Evolutionary conservation across 2,329 filamentous ascomycete genomes (phyloP).

Genomic region (Stemphylium vesicarium): DNA sequence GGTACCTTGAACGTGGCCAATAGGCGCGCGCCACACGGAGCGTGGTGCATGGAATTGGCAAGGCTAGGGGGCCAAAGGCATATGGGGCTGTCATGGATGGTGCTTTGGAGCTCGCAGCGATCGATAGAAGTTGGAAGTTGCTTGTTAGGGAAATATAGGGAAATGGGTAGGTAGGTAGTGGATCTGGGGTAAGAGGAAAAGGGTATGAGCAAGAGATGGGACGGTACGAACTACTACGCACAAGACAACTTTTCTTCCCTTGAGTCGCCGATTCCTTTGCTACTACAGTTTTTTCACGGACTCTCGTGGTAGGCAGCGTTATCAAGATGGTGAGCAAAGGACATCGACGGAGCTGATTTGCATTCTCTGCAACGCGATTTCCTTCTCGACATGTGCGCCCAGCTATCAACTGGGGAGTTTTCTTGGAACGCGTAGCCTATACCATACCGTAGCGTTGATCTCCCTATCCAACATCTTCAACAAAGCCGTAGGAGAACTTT

Average conservation of each 20-base stretch:
- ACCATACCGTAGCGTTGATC: slow-evolving; percentile 5
- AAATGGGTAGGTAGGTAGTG: not conserved
- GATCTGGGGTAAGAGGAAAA: not conserved
- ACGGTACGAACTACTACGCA: not conserved
- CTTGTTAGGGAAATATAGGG: slow-evolving; percentile 13
- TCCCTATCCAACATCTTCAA: slow-evolving; percentile 28
- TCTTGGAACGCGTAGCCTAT: not conserved
- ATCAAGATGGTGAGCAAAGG: not conserved
- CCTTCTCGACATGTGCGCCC: not conserved
- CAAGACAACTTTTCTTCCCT: too few relatives aligned
- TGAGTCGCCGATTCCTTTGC: not conserved
- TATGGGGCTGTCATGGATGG: slow-evolving; percentile 21
- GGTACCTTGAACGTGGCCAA: not conserved
- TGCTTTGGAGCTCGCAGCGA: slow-evolving; percentile 23
- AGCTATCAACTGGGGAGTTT: not conserved
- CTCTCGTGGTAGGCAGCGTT: too few relatives aligned
- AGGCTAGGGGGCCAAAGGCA: not conserved
- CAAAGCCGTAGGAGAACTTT: slow-evolving; percentile 41
- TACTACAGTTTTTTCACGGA: too few relatives aligned
- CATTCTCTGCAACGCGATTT: not conserved
- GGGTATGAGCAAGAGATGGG: too few relatives aligned
- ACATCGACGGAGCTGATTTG: not conserved
- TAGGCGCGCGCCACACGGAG: not conserved
- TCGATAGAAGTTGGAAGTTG: slow-evolving; percentile 15
- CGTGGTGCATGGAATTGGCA: not conserved